Evolutionary conservation across 2,329 filamentous ascomycete genomes (phyloP).

Genomic region (Plenodomus tracheiphilus): DNA sequence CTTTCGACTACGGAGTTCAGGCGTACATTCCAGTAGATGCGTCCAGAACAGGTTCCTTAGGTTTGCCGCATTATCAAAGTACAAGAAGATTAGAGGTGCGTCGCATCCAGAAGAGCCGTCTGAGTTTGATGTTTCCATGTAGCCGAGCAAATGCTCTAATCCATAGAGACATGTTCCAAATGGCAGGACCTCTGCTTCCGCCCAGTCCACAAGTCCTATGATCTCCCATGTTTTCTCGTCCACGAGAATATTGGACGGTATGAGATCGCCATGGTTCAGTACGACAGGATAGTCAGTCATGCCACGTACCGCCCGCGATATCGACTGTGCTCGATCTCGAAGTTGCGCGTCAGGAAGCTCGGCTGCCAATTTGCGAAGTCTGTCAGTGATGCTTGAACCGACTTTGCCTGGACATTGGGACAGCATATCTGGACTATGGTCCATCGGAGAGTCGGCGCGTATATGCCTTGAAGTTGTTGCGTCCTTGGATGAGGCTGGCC

Average conservation of each 20-base stretch:
- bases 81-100: conserved; percentile 30
- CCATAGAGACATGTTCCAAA: conserved; percentile 65
- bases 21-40: conserved; percentile 41
- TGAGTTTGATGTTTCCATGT: conserved; percentile 32
- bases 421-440: conserved; percentile 8
- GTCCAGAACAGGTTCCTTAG: conserved; percentile 59
- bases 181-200: conserved; percentile 63
- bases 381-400: conserved; percentile 27
- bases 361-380: conserved; percentile 27
- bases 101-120: not conserved
- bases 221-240: conserved; percentile 50
- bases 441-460: conserved; percentile 25
- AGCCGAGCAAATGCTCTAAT: conserved; percentile 62
- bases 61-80: conserved; percentile 49
- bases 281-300: conserved; percentile 56
- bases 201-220: conserved; percentile 65
- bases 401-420: conserved; percentile 33
- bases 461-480: not conserved
- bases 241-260: conserved; percentile 62
- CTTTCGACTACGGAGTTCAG: conserved; percentile 39
- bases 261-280: conserved; percentile 64
- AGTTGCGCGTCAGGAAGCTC: conserved; percentile 30
- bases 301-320: conserved; percentile 47
- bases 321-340: conserved; percentile 16
- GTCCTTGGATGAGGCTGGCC: conserved; percentile 6